These are phyloP conservation scores for Arctium lappa DNA, from an alignment of 129 eudicot species.

Conservation along the genomic window DNA sequence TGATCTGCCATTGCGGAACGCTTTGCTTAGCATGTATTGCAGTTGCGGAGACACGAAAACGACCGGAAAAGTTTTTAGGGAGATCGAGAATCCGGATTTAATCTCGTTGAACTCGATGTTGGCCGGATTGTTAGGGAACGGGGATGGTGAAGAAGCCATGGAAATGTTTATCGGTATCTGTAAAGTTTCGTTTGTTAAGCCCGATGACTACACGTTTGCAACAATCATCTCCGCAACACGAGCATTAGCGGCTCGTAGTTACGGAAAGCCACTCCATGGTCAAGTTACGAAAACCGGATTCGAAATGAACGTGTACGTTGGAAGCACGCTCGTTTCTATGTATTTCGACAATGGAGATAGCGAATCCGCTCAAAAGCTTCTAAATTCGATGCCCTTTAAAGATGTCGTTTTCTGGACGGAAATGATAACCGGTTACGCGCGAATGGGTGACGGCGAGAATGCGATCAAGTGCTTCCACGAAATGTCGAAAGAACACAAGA, in stretches of 20 bases:
- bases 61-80: slow-evolving; percentile 40
- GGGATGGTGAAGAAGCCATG: slow-evolving; percentile 45
- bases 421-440: slow-evolving; percentile 74
- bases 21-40: slow-evolving; percentile 67
- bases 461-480: slow-evolving; percentile 54
- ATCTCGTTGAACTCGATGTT: slow-evolving; percentile 88
- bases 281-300: slow-evolving; percentile 50
- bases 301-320: slow-evolving; percentile 46
- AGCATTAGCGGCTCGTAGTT: slow-evolving; percentile 35
- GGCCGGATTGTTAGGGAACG: slow-evolving; percentile 43
- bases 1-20: slow-evolving; percentile 66
- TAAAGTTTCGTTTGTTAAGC: slow-evolving; percentile 27
- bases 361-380: slow-evolving; percentile 54
- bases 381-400: slow-evolving; percentile 30
- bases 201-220: slow-evolving; percentile 81
- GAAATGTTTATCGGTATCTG: slow-evolving; percentile 38
- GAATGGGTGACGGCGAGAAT: slow-evolving; percentile 49
- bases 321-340: slow-evolving; percentile 76
- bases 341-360: slow-evolving; percentile 58
- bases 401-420: slow-evolving; percentile 88
- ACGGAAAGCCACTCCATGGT: slow-evolving; percentile 77
- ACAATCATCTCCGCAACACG: slow-evolving; percentile 56
- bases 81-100: slow-evolving; percentile 62
- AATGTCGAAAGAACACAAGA: slow-evolving; percentile 52
- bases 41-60: slow-evolving; percentile 50